Percentiles rank a stretch among this genome's conserved stretches.
phyloP scores from a whole-genome alignment of 2,329 filamentous ascomycete species.

The Curvularia sp. region DNA sequence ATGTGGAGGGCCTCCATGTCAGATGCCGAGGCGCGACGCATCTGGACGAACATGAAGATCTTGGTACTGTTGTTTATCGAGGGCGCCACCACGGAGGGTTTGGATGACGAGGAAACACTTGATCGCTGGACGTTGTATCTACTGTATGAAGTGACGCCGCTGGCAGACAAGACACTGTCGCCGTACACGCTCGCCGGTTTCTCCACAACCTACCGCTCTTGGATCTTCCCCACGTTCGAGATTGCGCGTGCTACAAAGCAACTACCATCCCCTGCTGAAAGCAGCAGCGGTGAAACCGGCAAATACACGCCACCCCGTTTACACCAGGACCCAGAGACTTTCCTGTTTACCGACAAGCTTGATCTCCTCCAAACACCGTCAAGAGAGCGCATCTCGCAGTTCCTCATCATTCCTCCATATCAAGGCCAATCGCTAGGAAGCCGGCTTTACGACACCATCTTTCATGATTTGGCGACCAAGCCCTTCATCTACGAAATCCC shows the following conservation, averaged over 20 bases:
- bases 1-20: slow-evolving; percentile 81
- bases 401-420: slow-evolving; percentile 87
- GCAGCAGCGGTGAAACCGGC: slow-evolving; percentile 49
- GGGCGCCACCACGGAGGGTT: slow-evolving; percentile 78
- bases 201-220: slow-evolving; percentile 88
- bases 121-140: slow-evolving; percentile 94
- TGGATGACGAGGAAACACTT: slow-evolving; percentile 72
- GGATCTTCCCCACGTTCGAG: slow-evolving; percentile 63
- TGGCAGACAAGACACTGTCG: slow-evolving; percentile 35
- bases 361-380: slow-evolving; percentile 70
- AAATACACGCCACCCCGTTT: slow-evolving; percentile 45
- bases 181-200: slow-evolving; percentile 85
- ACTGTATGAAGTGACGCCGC: slow-evolving; percentile 57
- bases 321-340: slow-evolving; percentile 40
- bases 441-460: slow-evolving; percentile 82
- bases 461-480: slow-evolving; percentile 70
- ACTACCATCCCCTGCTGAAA: slow-evolving; percentile 42
- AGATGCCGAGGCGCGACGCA: slow-evolving; percentile 71
- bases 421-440: slow-evolving; percentile 81
- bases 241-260: slow-evolving; percentile 49
- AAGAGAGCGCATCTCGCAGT: slow-evolving; percentile 88
- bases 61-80: slow-evolving; percentile 89
- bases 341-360: slow-evolving; percentile 40
- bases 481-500: slow-evolving; percentile 81
- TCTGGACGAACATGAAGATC: slow-evolving; percentile 83